These are phyloP conservation scores for Alternaria sp. DNA, from an alignment of 2,329 filamentous ascomycete species.

Conservation along the genomic window DNA sequence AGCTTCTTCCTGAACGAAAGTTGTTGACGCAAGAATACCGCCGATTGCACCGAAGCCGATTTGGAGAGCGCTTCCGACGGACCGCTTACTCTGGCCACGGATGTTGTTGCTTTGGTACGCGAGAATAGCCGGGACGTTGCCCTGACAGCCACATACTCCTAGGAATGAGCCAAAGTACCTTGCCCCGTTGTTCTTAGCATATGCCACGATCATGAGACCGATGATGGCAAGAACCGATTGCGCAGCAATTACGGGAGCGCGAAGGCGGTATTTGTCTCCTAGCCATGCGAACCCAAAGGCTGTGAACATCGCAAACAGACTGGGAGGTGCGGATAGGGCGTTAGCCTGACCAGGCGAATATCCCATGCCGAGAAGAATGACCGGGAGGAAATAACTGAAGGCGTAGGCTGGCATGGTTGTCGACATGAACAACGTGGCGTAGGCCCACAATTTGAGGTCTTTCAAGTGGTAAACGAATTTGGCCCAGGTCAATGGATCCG, in stretches of 20 bases:
- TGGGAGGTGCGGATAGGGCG: slow-evolving; percentile 33
- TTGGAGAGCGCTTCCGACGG: slow-evolving; percentile 27
- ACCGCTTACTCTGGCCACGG: slow-evolving; percentile 27
- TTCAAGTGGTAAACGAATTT: slow-evolving; percentile 24
- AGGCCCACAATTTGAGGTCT: slow-evolving; percentile 34
- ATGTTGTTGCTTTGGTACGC: slow-evolving; percentile 39
- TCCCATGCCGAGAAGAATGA: slow-evolving; percentile 36
- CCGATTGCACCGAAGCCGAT: slow-evolving; percentile 37
- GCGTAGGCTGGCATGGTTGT: slow-evolving; percentile 34
- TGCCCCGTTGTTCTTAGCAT: slow-evolving; percentile 24
- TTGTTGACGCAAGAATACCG: slow-evolving; percentile 29
- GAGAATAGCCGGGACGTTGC: slow-evolving; percentile 29
- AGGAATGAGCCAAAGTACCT: slow-evolving; percentile 38
- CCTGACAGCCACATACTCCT: slow-evolving; percentile 26
- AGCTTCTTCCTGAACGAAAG: slow-evolving; percentile 29
- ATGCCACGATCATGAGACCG: slow-evolving; percentile 36
- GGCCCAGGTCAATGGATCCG: slow-evolving; percentile 26
- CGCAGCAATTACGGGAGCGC: slow-evolving; percentile 30
- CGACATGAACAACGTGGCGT: slow-evolving; percentile 30
- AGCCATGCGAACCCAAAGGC: slow-evolving; percentile 34
- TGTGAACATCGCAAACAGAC: slow-evolving; percentile 26
- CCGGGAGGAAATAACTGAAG: slow-evolving; percentile 35
- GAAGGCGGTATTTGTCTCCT: slow-evolving; percentile 32
- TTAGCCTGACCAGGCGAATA: slow-evolving; percentile 24
- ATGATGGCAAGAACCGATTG: slow-evolving; percentile 27